Conservation (phyloP, 1,284 basidiomycete genomes). For the Uromyces viciae-fabae region DNA sequence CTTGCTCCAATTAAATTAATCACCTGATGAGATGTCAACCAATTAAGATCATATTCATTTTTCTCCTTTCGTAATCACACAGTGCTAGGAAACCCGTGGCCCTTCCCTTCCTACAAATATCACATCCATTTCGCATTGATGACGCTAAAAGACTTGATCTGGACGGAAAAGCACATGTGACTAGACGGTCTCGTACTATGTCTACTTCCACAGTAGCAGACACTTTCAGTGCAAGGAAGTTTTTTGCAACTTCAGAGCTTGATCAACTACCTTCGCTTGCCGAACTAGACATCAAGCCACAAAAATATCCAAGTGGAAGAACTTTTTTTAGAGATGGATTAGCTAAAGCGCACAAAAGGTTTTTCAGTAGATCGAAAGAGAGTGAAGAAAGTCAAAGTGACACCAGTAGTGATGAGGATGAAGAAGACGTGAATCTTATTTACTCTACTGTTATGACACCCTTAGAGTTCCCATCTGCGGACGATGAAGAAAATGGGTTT, state of each 20-base stretch:
- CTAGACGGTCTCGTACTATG: neutral
- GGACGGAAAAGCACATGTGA: neutral
- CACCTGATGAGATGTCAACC: no score
- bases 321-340: slow-evolving; percentile 5
- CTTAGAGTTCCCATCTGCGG: slow-evolving; percentile 8
- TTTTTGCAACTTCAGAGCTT: neutral
- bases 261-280: neutral
- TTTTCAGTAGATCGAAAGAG: slow-evolving; percentile 4
- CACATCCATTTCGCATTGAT: neutral
- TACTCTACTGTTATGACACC: slow-evolving; percentile 18
- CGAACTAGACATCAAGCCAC: neutral
- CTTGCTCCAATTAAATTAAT: neutral
- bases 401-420: neutral
- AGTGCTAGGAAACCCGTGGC: neutral
- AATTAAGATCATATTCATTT: neutral
- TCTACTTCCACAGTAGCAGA: neutral
- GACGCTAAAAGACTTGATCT: neutral
- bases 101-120: neutral
- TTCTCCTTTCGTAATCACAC: neutral
- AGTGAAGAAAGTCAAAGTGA: neutral
- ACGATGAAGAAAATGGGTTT: slow-evolving; percentile 1
- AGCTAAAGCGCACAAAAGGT: neutral
- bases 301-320: neutral
- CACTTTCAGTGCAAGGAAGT: neutral
- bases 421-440: slow-evolving; percentile 9